Base-by-base conservation (phyloP, 2,329 filamentous ascomycete species). In the Aspergillus tubingensis region DNA sequence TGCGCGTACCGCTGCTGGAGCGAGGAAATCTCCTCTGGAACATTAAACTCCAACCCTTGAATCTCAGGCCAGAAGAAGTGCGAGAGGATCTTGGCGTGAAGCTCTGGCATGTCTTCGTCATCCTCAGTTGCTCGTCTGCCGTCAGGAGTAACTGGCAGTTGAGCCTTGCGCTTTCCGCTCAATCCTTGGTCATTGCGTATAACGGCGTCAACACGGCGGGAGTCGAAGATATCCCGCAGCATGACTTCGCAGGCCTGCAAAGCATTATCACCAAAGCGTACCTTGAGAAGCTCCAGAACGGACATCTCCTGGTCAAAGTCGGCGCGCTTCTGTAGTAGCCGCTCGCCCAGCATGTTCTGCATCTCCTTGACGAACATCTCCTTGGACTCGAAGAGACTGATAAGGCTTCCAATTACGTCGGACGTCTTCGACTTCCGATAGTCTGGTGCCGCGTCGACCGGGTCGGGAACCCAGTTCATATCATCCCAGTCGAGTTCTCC, bases 211-310 rank as follows among this genome's bases (percentile, higher is more conserved):
- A 96, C 86, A 44, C 86, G 84, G 62, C 84, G 83, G 1, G 92
- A 96, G 70, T 97, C 93, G 65, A 90, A 85, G 38, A 98, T 90
- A 73, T 99, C 95, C 65, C 90, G 91, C 59, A 99, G 85, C 95
- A 99, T 99, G 69, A 99, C 95, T 72, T 99, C 94, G 75, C 93
- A 97, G 52, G 91, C 91, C 73, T 98, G 95, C 49, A 99, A 80
- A 15, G 91, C 88, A 27, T 85, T 84, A 66, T 97, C 92, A 23
- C 94, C 94, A 59, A 97, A 93, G 8, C 93, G 88, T 62, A 91
- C 84, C 79, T 97, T 97, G 61, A 99, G 84, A 8, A 98, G 83
- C 59, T 94, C 88, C 5, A 98, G 83, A 4, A 97, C 90, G 58
- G 90, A 89, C 57, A 91, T 85, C 76, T 91, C 95, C 74, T 92